A percentile compares a stretch with the other conserved stretches of the same genome.
Evolutionary conservation across 2,329 filamentous ascomycete species (phyloP).

Genomic region (Colletotrichum sp.): DNA sequence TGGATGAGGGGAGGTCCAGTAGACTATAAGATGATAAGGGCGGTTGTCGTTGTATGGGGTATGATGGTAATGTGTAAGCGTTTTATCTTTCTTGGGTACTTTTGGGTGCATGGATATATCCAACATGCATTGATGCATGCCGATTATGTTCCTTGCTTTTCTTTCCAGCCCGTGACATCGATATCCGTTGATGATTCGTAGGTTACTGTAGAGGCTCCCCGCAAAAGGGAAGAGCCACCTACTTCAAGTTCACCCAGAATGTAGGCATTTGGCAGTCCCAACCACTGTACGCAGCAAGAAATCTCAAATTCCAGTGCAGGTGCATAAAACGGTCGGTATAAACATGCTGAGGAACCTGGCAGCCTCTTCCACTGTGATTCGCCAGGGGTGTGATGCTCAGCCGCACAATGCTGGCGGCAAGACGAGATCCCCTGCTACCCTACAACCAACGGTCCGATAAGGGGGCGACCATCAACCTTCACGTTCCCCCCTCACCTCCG

Average conservation of each 20-base stretch:
- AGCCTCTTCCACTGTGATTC: background rate
- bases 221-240: background rate
- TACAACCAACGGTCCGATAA: too few species aligned
- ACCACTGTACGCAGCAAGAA: background rate
- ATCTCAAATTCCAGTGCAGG: background rate
- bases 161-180: background rate
- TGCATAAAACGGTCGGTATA: background rate
- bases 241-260: background rate
- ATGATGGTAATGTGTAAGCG: background rate
- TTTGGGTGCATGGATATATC: background rate
- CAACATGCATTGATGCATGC: background rate
- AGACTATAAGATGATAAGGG: conserved; percentile 31
- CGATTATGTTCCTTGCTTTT: background rate
- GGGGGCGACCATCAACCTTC: too few species aligned
- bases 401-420: background rate
- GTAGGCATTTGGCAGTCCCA: background rate
- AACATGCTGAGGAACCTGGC: background rate
- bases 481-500: too few species aligned
- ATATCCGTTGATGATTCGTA: background rate
- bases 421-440: background rate
- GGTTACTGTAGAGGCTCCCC: background rate
- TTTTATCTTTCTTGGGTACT: background rate
- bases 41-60: background rate
- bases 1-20: conserved; percentile 35
- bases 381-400: background rate